Conservation (phyloP, 345 rosid genomes). For the Theobroma cacao region DNA sequence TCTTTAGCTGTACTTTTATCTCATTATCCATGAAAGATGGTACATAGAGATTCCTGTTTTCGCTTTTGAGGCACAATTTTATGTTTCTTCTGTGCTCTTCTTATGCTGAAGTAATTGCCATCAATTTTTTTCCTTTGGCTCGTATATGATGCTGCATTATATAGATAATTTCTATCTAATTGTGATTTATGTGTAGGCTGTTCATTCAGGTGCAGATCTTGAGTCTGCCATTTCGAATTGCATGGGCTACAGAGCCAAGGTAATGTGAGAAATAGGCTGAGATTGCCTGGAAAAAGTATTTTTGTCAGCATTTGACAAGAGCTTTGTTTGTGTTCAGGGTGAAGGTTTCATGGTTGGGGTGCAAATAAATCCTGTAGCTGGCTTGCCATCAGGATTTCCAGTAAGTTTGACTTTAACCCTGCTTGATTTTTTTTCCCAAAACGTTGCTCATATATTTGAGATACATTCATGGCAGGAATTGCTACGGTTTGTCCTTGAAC, state of each 20-base stretch:
- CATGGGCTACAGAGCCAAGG: conserved; percentile 90
- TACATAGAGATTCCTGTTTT: not conserved
- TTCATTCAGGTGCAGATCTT: conserved; percentile 99
- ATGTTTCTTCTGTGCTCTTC: conserved; percentile 4
- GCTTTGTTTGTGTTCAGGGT: conserved; percentile 53
- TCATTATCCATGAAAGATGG: not conserved
- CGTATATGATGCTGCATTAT: not conserved
- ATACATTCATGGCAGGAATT: conserved; percentile 53
- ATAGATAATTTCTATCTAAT: conserved; percentile 10
- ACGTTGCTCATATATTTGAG: conserved; percentile 7
- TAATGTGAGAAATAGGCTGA: conserved; percentile 33
- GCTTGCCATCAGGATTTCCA: conserved; percentile 90
- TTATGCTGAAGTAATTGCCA: not conserved
- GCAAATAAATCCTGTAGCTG: conserved; percentile 78
- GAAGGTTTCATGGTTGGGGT: conserved; percentile 99
- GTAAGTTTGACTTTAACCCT: conserved; percentile 45
- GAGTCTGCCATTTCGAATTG: conserved; percentile 94
- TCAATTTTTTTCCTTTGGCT: not conserved
- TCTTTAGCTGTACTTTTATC: conserved; percentile 12
- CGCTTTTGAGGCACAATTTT: not conserved
- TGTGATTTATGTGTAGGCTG: conserved; percentile 63
- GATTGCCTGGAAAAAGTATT: conserved; percentile 11
- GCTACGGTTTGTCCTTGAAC: conserved; percentile 76
- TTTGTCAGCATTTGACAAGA: conserved; percentile 19
- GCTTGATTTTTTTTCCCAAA: not conserved